phyloP scores from a whole-genome alignment of 2,329 filamentous ascomycete genomes.

The Thermoascus crustaceus region DNA sequence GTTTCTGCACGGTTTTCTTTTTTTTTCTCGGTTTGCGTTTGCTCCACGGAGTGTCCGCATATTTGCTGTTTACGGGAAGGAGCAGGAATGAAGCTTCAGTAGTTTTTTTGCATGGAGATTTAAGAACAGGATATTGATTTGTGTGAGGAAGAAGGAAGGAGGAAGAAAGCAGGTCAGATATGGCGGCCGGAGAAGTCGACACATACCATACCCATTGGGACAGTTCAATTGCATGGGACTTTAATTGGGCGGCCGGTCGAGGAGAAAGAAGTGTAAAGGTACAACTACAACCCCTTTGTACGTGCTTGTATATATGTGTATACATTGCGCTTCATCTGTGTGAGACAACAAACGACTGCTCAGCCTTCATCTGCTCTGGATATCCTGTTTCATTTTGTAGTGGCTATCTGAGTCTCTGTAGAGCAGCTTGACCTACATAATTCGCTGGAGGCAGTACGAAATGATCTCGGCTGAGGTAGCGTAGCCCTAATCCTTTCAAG shows the following conservation, averaged over 20 bases:
- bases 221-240: background rate
- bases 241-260: slow-evolving; percentile 1
- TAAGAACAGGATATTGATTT: slow-evolving; percentile 3
- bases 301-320: slow-evolving; percentile 2
- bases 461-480: too few relatives aligned
- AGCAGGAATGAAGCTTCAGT: too few relatives aligned
- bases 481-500: too few relatives aligned
- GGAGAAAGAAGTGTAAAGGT: background rate
- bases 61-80: too few relatives aligned
- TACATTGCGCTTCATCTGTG: background rate
- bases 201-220: too few relatives aligned
- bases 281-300: background rate
- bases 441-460: too few relatives aligned
- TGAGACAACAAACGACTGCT: slow-evolving; percentile 1
- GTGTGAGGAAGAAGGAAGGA: too few relatives aligned
- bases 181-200: too few relatives aligned
- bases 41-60: too few relatives aligned
- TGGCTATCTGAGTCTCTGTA: background rate
- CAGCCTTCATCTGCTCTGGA: background rate
- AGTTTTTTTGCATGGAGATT: slow-evolving; percentile 2
- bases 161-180: background rate
- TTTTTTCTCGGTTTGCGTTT: slow-evolving; percentile 1
- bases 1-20: too few relatives aligned
- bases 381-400: background rate
- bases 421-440: background rate